Evolutionary conservation across 1,139 yeast species (phyloP), one percentile per base, ranked within the genome.

Genomic region (Sugiyamaella paludigena): DNA sequence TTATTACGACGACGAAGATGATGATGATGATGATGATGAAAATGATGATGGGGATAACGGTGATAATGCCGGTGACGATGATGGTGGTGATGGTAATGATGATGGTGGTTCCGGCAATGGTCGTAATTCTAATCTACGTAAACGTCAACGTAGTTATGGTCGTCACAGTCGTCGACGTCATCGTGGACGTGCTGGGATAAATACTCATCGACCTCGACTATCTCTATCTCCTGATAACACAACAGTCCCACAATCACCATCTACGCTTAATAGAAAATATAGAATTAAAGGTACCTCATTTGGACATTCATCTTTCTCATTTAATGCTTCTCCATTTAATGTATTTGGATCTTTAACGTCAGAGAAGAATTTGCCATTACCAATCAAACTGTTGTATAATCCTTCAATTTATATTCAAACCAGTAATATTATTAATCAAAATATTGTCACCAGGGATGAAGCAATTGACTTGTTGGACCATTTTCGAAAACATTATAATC

Each of bases 401-500:
- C 69, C 73, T 5, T 62, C 58, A 44, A 60, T 60, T 62, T 66
- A 59, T 12, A 50, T 55, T 11, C 58, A 59, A 52, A 69, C 57
- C 45, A 70, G 67, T 40, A 83, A 81, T 57, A 63, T 80, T 1
- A 72, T 83, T 1, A 58, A 74, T 1, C 58, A 75, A 34, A 79
- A 80, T 1, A 69, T 84, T 7, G 58, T 86, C n/a, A 63, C 80
- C 0, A 64, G 73, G 42, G 65, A 66, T 2, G 82, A 83, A 57
- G 79, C 79, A 0, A 59, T 74, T 7, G 74, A 72, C 31, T 65
- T 85, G 36, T 66, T 86, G 56, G 73, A 74, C 46, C 78, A 77
- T 48, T 86, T 86, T 61, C 70, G 86, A 43, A 77, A 81, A 49
- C 76, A 84, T 59, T 85, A 83, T 60, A 88, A 89, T 8, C 71